A percentile compares a stretch with the other conserved stretches of the same genome.
These are phyloP conservation scores for Blastosporella zonata DNA, from an alignment of 1,284 basidiomycete species.

Conservation along the genomic window DNA sequence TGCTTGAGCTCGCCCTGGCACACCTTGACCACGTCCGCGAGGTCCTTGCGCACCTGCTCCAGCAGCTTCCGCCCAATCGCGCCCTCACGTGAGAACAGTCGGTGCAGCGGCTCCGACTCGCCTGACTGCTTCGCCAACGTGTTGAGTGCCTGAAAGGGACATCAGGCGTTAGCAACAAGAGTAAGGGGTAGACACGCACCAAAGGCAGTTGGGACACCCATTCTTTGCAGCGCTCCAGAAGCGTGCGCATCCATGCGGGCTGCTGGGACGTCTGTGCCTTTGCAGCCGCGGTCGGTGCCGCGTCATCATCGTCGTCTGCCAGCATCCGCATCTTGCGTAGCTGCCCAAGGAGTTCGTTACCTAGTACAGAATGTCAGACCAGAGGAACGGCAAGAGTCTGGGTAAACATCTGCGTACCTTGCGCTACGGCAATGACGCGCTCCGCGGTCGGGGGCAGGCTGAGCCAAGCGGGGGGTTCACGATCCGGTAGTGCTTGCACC, in stretches of 20 bases:
- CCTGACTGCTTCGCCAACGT: constrained; percentile 58
- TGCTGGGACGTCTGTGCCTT: constrained; percentile 65
- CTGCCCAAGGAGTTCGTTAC: constrained; percentile 79
- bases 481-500: constrained; percentile 84
- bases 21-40: constrained; percentile 78
- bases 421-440: constrained; percentile 84
- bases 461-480: constrained; percentile 91
- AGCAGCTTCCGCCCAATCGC: constrained; percentile 76
- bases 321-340: constrained; percentile 90
- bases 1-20: constrained; percentile 88
- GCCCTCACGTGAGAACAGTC: constrained; percentile 89
- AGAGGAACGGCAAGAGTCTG: constrained; percentile 6
- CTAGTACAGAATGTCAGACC: constrained; percentile 38
- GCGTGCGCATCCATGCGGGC: constrained; percentile 89
- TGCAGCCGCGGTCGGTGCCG: constrained; percentile 44
- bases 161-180: background rate
- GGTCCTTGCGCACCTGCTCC: constrained; percentile 73
- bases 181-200: constrained; percentile 40
- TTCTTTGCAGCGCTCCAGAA: constrained; percentile 77
- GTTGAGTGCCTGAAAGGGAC: constrained; percentile 51
- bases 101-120: constrained; percentile 82
- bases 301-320: constrained; percentile 83
- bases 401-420: constrained; percentile 54
- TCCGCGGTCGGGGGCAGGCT: constrained; percentile 89
- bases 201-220: constrained; percentile 78